Conservation (phyloP, 768 basidiomycete species). For the Tubosaeta sp. region DNA sequence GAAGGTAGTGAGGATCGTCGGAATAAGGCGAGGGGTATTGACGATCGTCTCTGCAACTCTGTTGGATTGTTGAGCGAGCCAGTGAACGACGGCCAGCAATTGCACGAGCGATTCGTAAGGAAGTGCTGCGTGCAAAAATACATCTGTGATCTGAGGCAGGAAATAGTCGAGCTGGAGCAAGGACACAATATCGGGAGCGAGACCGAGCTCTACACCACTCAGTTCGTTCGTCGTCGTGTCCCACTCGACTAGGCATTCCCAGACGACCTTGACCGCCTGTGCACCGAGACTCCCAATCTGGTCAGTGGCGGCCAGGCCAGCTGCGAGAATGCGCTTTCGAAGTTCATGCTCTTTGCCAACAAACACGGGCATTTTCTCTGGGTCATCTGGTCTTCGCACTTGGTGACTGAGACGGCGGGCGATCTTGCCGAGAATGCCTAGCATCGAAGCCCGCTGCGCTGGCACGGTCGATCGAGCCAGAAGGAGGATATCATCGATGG, state of each 20-base stretch:
- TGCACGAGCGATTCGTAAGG: constrained; percentile 49
- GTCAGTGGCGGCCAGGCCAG: constrained; percentile 60
- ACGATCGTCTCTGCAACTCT: constrained; percentile 48
- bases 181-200: constrained; percentile 17
- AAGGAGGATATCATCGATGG: constrained; percentile 78
- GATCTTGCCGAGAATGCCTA: constrained; percentile 65
- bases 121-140: constrained; percentile 38
- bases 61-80: constrained; percentile 59
- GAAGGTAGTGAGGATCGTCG: constrained; percentile 51
- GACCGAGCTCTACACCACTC: constrained; percentile 43
- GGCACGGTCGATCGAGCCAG: constrained; percentile 77
- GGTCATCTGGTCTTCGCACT: not conserved
- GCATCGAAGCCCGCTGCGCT: constrained; percentile 79
- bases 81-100: constrained; percentile 54
- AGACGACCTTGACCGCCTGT: constrained; percentile 65
- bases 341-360: constrained; percentile 38
- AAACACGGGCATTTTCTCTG: constrained; percentile 9
- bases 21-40: constrained; percentile 47
- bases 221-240: constrained; percentile 29
- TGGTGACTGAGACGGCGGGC: constrained; percentile 33
- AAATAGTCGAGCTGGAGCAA: constrained; percentile 36
- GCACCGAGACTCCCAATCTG: constrained; percentile 66
- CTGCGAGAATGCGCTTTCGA: constrained; percentile 60
- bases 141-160: constrained; percentile 47
- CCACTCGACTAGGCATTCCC: constrained; percentile 73